Percentiles rank a stretch among this genome's conserved stretches.
These are phyloP conservation scores for Suhomyces panamericanus DNA, from an alignment of 1,139 yeast species.

Conservation along the genomic window DNA sequence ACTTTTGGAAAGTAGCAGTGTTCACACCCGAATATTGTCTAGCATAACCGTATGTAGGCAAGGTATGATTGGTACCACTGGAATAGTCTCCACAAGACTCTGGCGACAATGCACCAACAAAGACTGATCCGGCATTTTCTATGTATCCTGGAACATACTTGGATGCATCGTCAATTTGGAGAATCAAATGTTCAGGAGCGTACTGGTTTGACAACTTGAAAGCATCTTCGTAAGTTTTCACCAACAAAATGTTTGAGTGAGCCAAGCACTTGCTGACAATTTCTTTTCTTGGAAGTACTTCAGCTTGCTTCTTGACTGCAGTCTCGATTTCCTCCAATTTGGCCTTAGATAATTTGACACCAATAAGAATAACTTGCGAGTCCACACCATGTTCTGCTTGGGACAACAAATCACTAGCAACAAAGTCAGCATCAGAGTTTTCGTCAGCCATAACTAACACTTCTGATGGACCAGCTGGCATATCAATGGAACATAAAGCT, in stretches of 20 bases:
- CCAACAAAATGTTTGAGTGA: conserved; percentile 80
- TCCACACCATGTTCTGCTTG: conserved; percentile 99
- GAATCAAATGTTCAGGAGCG: conserved; percentile 96
- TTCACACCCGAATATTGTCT: conserved; percentile 97
- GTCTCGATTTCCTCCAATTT: conserved; percentile 71
- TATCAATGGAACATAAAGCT: conserved; percentile 93
- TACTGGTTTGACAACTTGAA: conserved; percentile 80
- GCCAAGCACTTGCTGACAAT: conserved; percentile 89
- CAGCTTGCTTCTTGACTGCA: conserved; percentile 83
- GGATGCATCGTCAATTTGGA: conserved; percentile 80
- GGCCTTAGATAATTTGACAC: conserved; percentile 63
- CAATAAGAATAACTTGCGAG: conserved; percentile 91
- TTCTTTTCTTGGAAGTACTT: conserved; percentile 86
- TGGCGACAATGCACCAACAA: conserved; percentile 94
- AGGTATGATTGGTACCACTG: conserved; percentile 94
- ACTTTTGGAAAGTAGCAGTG: conserved; percentile 93
- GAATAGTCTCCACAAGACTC: conserved; percentile 99
- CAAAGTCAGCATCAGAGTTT: conserved; percentile 88
- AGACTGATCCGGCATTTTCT: conserved; percentile 93
- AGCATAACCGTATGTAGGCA: conserved; percentile 98
- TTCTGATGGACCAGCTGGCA: conserved; percentile 99
- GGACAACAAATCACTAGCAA: conserved; percentile 89
- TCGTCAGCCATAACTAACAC: conserved; percentile 91
- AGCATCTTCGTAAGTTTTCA: conserved; percentile 71
- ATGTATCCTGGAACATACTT: conserved; percentile 67